A percentile compares a stretch with the other conserved stretches of the same genome.
Evolutionary conservation across 371 early-diverging fungal genomes (phyloP).

Genomic region (Lichtheimia ornata): DNA sequence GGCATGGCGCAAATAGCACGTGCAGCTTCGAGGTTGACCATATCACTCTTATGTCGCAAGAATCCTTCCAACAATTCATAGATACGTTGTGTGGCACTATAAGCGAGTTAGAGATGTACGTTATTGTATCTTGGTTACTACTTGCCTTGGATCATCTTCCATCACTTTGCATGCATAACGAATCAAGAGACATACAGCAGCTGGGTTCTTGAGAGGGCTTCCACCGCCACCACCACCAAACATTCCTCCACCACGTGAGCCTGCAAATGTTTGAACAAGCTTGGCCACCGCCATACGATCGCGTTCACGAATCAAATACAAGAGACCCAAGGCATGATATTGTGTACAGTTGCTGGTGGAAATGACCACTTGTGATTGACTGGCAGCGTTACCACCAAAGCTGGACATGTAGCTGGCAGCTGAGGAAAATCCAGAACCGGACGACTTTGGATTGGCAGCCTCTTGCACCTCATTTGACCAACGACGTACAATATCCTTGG

Average conservation of each 20-base stretch:
- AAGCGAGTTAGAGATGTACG: neutral
- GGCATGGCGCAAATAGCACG: constrained; percentile 92
- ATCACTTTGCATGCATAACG: constrained; percentile 93
- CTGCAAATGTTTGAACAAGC: constrained; percentile 87
- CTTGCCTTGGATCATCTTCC: constrained; percentile 82
- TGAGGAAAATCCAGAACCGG: constrained; percentile 45
- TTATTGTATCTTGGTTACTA: neutral
- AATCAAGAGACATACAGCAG: constrained; percentile 91
- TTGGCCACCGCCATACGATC: constrained; percentile 98
- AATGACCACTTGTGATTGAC: constrained; percentile 47
- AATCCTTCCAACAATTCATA: constrained; percentile 88
- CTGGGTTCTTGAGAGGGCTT: constrained; percentile 74
- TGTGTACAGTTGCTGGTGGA: constrained; percentile 82
- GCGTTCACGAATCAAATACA: constrained; percentile 93
- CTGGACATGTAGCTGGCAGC: constrained; percentile 61
- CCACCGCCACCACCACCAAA: constrained; percentile 53
- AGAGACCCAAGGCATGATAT: constrained; percentile 95
- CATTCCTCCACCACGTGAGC: constrained; percentile 50
- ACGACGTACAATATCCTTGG: constrained; percentile 83
- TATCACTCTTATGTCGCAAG: constrained; percentile 93
- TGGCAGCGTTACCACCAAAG: constrained; percentile 43
- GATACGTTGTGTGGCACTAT: constrained; percentile 70
- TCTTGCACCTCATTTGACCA: constrained; percentile 93
- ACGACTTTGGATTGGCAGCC: constrained; percentile 79
- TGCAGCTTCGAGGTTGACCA: constrained; percentile 98